Percentiles rank a stretch among this genome's conserved stretches.
These are phyloP conservation scores for Hyphochytrium catenoides DNA, from an alignment of 352 stramenopile species.

Conservation along the genomic window DNA sequence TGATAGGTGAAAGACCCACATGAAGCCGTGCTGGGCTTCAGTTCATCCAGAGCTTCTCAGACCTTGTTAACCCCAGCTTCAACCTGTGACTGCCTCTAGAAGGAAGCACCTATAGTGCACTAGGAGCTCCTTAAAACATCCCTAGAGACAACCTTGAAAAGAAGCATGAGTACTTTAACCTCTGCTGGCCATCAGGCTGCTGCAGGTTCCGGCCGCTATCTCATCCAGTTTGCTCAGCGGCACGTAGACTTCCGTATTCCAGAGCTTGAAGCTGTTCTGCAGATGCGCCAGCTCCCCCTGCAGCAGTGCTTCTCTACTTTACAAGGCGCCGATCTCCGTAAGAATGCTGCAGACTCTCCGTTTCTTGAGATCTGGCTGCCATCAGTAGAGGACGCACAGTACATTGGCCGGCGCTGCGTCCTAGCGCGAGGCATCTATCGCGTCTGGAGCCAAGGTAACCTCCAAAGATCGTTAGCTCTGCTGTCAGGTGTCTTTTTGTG, in stretches of 20 bases:
- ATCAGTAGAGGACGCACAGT: conserved; percentile 8
- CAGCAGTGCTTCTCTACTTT: conserved; percentile 4
- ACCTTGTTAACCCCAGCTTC: too few relatives aligned
- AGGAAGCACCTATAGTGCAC: too few relatives aligned
- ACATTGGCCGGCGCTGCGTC: conserved; percentile 10
- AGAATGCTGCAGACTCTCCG: conserved; percentile 5
- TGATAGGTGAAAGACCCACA: too few relatives aligned
- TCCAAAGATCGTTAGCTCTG: conserved; percentile 2
- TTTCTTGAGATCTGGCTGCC: conserved; percentile 10
- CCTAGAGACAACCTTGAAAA: too few relatives aligned
- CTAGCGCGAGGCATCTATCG: conserved; percentile 11
- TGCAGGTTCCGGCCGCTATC: too few relatives aligned
- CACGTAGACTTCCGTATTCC: conserved; percentile 10
- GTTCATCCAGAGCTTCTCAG: too few relatives aligned
- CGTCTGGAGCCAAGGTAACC: conserved; percentile 1
- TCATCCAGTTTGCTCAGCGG: conserved; percentile 9
- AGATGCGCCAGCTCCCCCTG: conserved; percentile 2
- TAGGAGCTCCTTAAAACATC: too few relatives aligned
- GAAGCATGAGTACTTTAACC: too few relatives aligned
- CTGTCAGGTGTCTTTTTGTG: neutral
- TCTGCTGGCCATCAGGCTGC: too few relatives aligned
- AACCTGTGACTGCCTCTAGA: too few relatives aligned
- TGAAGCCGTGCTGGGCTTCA: too few relatives aligned
- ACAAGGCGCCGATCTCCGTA: neutral
- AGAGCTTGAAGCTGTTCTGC: conserved; percentile 11